Base-by-base conservation (phyloP, 2,329 filamentous ascomycete genomes). In the Fonsecaea monophora region DNA sequence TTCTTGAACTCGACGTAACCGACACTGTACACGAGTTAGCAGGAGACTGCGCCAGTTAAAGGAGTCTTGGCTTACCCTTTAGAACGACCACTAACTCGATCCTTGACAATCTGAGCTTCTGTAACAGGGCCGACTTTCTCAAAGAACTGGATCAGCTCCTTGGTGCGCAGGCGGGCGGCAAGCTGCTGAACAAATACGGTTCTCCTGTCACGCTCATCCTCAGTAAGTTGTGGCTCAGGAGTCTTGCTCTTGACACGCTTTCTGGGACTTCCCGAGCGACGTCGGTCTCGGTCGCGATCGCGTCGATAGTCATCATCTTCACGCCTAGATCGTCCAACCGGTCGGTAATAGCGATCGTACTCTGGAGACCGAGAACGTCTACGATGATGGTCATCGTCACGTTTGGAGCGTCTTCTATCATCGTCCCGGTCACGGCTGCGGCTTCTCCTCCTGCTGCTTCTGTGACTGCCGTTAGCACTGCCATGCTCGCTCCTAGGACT, bases 161-260 rank as follows among this genome's bases (percentile, higher is more conserved):
- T 93, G 64, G 92, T 97, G 74, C 94, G 90, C 71, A 98, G 86
- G 76, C 95, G 92, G 73, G 94, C 94, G 73, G 95, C 95, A 77
- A 99, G 90, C 81, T 99, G 95, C 83, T 99, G 95, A 63, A 99
- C 95, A 78, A 99, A 99, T 67, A 99, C 92, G 66, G 96, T 99
- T 75, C 95, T 91, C 74, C 92, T 90, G 82, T 99, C 95, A 76
- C 94, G 91, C 81, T 99, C 95, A 81, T 98, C 95, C 79, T 97
- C 94, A 74, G 91, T 97, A 68, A 91, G 87, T 76, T 91, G 89
- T 34, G 92, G 90, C 61, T 90, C 89, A 37, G 80, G 80, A 34
- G 83, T 84, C 72, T 82, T 84, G 73, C 75, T 78, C 69, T 73
- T 64, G 77, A 75, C 37, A 68, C 71, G 55, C 74, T 79, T 76